Conservation (phyloP, 768 basidiomycete species). For the Leccinum variicolor region DNA sequence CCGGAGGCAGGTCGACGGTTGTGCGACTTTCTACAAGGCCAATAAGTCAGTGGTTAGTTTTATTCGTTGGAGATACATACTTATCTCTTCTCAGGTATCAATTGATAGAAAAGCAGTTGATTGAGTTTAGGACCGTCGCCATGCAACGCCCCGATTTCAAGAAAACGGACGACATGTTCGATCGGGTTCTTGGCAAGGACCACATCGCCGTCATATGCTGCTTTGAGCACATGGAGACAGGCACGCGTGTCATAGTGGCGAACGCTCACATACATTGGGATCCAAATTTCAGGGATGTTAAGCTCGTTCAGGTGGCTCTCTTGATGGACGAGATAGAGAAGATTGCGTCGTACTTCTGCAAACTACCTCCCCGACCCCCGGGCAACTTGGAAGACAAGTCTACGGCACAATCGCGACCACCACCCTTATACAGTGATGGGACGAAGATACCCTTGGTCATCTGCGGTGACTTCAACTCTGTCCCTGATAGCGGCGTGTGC, state of each 20-base stretch:
- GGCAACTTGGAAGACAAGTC: conserved; percentile 26
- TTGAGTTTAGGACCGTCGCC: conserved; percentile 91
- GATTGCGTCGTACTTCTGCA: conserved; percentile 79
- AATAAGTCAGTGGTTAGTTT: conserved; percentile 59
- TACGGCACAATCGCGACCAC: conserved; percentile 39
- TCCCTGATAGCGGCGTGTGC: conserved; percentile 84
- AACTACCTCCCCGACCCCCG: conserved; percentile 66
- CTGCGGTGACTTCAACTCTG: conserved; percentile 95
- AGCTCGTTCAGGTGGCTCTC: conserved; percentile 93
- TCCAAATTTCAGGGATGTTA: conserved; percentile 89
- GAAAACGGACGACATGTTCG: conserved; percentile 99
- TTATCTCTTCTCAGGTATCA: conserved; percentile 59
- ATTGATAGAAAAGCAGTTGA: conserved; percentile 87
- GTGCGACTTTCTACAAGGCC: conserved; percentile 93
- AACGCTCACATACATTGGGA: conserved; percentile 96
- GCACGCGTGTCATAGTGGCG: conserved; percentile 82
- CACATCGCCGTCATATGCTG: conserved; percentile 86
- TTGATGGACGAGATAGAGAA: conserved; percentile 92
- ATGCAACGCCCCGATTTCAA: conserved; percentile 93
- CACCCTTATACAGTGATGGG: conserved; percentile 77
- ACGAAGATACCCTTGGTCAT: conserved; percentile 88
- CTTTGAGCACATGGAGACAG: conserved; percentile 83
- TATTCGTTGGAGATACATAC: neutral
- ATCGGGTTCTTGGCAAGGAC: conserved; percentile 93
- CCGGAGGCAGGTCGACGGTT: conserved; percentile 88